Evolutionary conservation across 352 stramenopile species (phyloP).

Genomic region (Globisporangium splendens): DNA sequence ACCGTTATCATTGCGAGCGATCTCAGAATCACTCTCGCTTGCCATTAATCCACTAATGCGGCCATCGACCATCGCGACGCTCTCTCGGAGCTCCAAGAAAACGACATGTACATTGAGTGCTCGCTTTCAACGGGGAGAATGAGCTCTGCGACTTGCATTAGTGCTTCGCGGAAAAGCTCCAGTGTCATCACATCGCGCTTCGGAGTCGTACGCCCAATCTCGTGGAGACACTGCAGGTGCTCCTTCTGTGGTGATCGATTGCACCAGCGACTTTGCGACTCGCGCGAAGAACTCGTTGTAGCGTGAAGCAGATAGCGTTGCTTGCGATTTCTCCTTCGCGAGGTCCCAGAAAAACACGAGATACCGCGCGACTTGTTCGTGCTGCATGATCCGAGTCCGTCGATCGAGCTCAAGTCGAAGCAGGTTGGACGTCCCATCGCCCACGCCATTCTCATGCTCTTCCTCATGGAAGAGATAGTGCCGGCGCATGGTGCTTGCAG

Average conservation of each 20-base stretch:
- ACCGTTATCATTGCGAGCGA: background rate
- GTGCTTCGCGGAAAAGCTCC: constrained; percentile 51
- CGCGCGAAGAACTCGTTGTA: constrained; percentile 66
- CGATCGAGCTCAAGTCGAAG: constrained; percentile 50
- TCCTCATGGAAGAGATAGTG: constrained; percentile 65
- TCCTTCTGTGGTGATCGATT: constrained; percentile 38
- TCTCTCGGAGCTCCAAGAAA: constrained; percentile 61
- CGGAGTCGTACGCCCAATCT: background rate
- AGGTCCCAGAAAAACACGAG: constrained; percentile 60
- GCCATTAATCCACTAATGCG: background rate
- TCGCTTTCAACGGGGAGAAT: constrained; percentile 59
- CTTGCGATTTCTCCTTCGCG: constrained; percentile 32
- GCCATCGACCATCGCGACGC: constrained; percentile 21
- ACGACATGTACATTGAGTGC: constrained; percentile 31
- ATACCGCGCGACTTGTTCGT: constrained; percentile 29
- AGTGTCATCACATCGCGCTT: constrained; percentile 23
- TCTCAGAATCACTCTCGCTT: background rate
- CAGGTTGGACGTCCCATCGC: constrained; percentile 44
- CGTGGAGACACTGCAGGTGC: constrained; percentile 4
- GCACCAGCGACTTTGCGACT: constrained; percentile 54
- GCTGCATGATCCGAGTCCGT: constrained; percentile 28
- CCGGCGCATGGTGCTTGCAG: constrained; percentile 33
- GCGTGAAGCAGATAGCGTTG: constrained; percentile 18
- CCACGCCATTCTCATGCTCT: constrained; percentile 58
- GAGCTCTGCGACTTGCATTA: constrained; percentile 62